Base-by-base conservation (phyloP, 2,329 filamentous ascomycete species). In the Venturia oleaginea region DNA sequence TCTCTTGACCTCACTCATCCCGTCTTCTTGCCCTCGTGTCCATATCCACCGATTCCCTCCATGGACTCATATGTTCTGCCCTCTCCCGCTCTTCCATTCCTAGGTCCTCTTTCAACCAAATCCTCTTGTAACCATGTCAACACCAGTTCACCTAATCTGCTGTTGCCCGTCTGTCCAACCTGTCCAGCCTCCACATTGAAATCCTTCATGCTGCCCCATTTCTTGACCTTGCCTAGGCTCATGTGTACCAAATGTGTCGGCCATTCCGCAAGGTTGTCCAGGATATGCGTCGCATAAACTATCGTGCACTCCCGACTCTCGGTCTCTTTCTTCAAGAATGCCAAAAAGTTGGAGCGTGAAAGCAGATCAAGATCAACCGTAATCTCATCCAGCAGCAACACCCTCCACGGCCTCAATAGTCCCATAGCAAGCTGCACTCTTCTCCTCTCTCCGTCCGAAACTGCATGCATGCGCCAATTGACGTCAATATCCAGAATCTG, bases 401-500 rank as follows among this genome's bases (percentile, higher is more conserved):
- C 88, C 13, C 86, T 87, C 94, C 94, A 99, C 0, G 94, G 94
- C 3, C 93, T 83, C 55, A 99, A 77, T 10, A 99, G 80, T 0
- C 94, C 94, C 94, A 99, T 99, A 67, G 92, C 92, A 8, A 99
- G 82, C 79, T 99, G 94, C 6, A 99, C 94, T 22, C 94, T 83
- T 19, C 94, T 83, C 19, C 94, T 80, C 80, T 99, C 94, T 62
- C 94, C 94, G 72, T 99, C 94, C 1, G 86, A 91, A 6, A 99
- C 93, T 59, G 92, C 90, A 75, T 97, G 92, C 90, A 99, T 94
- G 71, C 92, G 89, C 94, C 94, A 99, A 66, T 81, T 79, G 17
- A 90, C 81, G 78, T 99, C 94, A 68, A 99, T 92, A 74, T 99
- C 94, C 42, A 99, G 84, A 67, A 99, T 93, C 1, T 77, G 76